These are phyloP conservation scores for Oryza longistaminata DNA, from an alignment of 176 grass and related monocot genomes.

Conservation along the genomic window DNA sequence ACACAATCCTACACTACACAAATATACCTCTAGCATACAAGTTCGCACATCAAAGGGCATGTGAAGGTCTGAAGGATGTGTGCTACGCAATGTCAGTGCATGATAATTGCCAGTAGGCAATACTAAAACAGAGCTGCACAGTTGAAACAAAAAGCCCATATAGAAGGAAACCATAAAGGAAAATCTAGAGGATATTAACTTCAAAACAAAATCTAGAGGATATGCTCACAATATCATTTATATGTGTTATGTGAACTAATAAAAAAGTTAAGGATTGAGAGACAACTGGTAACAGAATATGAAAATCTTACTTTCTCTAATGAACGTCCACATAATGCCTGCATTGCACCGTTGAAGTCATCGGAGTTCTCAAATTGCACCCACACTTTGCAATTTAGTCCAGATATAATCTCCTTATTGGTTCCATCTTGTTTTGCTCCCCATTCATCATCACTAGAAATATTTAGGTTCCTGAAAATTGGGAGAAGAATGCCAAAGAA, in stretches of 20 bases:
- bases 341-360: conserved; percentile 86
- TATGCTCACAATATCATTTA: conserved; percentile 20
- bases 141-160: neutral
- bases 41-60: neutral
- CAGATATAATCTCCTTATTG: conserved; percentile 67
- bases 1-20: neutral
- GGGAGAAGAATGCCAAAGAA: conserved; percentile 42
- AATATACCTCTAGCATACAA: neutral
- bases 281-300: conserved; percentile 1
- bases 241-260: neutral
- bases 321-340: conserved; percentile 73
- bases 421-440: conserved; percentile 39
- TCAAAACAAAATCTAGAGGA: neutral
- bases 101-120: neutral
- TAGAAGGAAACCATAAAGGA: neutral
- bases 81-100: neutral
- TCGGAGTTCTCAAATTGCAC: conserved; percentile 84
- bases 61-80: neutral
- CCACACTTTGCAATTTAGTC: conserved; percentile 89
- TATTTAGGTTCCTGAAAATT: conserved; percentile 71
- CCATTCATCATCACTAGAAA: conserved; percentile 63
- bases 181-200: conserved; percentile 6
- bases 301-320: conserved; percentile 69
- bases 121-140: neutral
- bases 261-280: conserved; percentile 1